Conservation (phyloP, 805 yeast species). For the Sungouiella blattae region DNA sequence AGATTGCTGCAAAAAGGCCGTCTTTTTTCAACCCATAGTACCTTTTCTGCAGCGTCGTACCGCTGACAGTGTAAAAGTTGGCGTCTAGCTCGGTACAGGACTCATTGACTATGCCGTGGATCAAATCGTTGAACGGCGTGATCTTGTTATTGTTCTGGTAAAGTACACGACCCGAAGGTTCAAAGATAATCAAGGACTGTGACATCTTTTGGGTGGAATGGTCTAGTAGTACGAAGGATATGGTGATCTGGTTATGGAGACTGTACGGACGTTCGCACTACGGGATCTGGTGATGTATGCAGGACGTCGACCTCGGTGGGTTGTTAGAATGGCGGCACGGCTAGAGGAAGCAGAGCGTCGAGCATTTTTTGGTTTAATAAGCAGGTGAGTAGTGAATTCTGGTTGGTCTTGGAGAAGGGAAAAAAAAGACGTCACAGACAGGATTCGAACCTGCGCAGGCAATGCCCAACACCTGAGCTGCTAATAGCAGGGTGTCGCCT, state of each 20-base stretch:
- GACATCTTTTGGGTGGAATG: too few relatives aligned
- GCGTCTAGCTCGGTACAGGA: conserved; percentile 29
- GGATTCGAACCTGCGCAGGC: conserved; percentile 98
- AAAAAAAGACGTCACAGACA: conserved; percentile 88
- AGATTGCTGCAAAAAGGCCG: conserved; percentile 31
- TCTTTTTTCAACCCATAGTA: conserved; percentile 31
- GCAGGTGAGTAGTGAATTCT: too few relatives aligned
- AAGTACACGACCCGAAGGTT: conserved; percentile 33
- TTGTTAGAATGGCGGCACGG: too few relatives aligned
- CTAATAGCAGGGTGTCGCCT: conserved; percentile 86
- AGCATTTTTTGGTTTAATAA: too few relatives aligned
- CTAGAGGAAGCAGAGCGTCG: too few relatives aligned
- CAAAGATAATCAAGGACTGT: conserved; percentile 35
- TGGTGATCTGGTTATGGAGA: too few relatives aligned
- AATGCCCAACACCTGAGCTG: conserved; percentile 43
- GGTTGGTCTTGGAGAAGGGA: conserved; percentile 15
- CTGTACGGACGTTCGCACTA: too few relatives aligned
- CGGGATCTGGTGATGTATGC: too few relatives aligned
- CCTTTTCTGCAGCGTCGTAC: conserved; percentile 24
- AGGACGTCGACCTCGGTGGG: too few relatives aligned
- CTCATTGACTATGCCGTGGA: conserved; percentile 33
- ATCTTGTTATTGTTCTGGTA: conserved; percentile 35
- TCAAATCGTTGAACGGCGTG: conserved; percentile 38
- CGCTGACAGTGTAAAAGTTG: conserved; percentile 29
- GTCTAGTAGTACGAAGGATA: too few relatives aligned